Percentiles rank a stretch among this genome's conserved stretches.
Conservation (phyloP, 768 basidiomycete genomes). For the Lenzites betulinus region DNA sequence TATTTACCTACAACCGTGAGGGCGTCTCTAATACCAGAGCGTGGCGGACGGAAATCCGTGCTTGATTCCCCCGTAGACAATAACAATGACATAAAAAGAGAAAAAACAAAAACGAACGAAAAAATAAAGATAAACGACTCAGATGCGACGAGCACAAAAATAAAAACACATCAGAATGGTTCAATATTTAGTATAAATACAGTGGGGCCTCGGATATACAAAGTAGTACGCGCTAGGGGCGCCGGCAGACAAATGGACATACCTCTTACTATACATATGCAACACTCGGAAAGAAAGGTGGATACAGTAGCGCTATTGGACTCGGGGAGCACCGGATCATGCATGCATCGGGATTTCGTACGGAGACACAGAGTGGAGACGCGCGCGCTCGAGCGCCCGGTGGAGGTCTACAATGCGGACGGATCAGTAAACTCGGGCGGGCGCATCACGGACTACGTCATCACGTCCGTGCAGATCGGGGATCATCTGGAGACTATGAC, state of each 20-base stretch:
- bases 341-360: conserved; percentile 20
- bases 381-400: neutral
- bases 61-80: neutral
- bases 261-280: conserved; percentile 10
- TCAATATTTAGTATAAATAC: neutral
- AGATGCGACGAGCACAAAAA: conserved; percentile 7
- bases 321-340: conserved; percentile 28
- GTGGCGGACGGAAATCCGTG: too few species aligned
- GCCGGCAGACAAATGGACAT: conserved; percentile 12
- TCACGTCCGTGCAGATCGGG: neutral
- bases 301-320: conserved; percentile 24
- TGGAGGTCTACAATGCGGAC: conserved; percentile 21
- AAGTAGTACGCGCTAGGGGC: conserved; percentile 15
- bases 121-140: neutral
- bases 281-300: neutral
- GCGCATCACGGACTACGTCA: conserved; percentile 12
- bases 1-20: too few species aligned
- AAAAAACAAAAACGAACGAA: too few species aligned
- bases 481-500: conserved; percentile 13
- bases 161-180: too few species aligned
- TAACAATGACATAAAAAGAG: neutral
- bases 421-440: conserved; percentile 14
- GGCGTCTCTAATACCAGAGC: too few species aligned
- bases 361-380: neutral
- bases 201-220: neutral